Base-by-base conservation (phyloP, 257 asterid species). In the Scutellaria barbata region DNA sequence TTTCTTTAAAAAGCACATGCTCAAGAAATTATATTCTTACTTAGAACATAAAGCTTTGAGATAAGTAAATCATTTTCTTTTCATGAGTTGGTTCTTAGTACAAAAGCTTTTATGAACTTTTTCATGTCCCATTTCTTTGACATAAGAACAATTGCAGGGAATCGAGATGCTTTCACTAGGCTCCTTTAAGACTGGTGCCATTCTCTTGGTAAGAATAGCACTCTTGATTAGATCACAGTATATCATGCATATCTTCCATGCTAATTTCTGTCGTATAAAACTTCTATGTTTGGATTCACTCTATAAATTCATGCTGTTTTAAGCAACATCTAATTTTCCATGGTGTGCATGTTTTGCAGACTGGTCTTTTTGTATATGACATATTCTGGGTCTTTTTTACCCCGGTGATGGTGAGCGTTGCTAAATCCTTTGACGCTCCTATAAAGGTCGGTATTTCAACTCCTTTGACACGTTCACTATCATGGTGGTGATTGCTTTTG, bases 91-190 rank as follows among this genome's bases (percentile, higher is more conserved):
- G 22, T 71, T 55, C 45, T 22, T 22, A 2, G 35, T 16, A 3
- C 50, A 47, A n/a, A 25, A 14, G 3, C 37, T 55, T 58, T 63
- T 10, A 18, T 10, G 67, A 53, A 48, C 69, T 35, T 10, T 35
- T 46, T 33, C 35, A 42, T 18, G 63, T 14, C 52, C 46, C 66
- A 50, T 70, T 25, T 67, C 43, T 55, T 13, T 65, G 3, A 30
- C 42, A 43, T 52, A 10, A 16, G 8, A 45, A 56, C 60, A 55
- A 78, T 76, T 82, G 61, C 85, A 90, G 97, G 97, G 98, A 66
- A 85, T 94, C 35, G 97, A 90, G 84, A 93, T 93, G 98, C 97
- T 95, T 79, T 82, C 99, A 70, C 99, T 95, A 72, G 99, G 99
- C 76, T 95, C 99, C 48, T 95, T 95, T 76, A 92, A 92, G 88